phyloP scores from a whole-genome alignment of 2,329 filamentous ascomycete species.

The Sphaerulina populicola region DNA sequence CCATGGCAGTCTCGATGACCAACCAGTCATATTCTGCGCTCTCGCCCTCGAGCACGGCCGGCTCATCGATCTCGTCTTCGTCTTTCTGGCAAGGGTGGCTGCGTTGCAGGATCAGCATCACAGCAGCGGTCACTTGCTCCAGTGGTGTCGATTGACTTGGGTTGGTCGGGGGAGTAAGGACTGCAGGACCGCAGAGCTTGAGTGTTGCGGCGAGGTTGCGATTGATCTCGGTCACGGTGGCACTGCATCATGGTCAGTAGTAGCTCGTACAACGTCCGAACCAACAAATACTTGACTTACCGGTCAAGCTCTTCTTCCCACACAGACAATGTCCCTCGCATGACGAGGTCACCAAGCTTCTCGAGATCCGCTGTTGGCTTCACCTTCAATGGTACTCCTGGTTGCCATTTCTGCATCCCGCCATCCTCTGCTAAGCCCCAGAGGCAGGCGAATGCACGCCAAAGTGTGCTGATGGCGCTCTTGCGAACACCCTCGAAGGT shows the following conservation, averaged over 20 bases:
- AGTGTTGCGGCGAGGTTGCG: slow-evolving; percentile 83
- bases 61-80: slow-evolving; percentile 70
- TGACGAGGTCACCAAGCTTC: slow-evolving; percentile 78
- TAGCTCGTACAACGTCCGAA: slow-evolving; percentile 70
- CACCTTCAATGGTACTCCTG: slow-evolving; percentile 74
- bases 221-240: slow-evolving; percentile 90
- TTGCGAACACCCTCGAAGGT: slow-evolving; percentile 89
- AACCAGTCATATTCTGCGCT: slow-evolving; percentile 97
- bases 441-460: slow-evolving; percentile 85
- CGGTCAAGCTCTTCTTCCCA: slow-evolving; percentile 89
- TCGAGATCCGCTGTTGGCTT: slow-evolving; percentile 69
- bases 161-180: slow-evolving; percentile 60
- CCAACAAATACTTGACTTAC: slow-evolving; percentile 52
- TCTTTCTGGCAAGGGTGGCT: slow-evolving; percentile 90
- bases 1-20: slow-evolving; percentile 85
- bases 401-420: slow-evolving; percentile 72
- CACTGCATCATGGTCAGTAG: slow-evolving; percentile 48
- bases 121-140: slow-evolving; percentile 60
- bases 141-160: slow-evolving; percentile 39
- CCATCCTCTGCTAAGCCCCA: slow-evolving; percentile 79
- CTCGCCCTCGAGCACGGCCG: slow-evolving; percentile 58
- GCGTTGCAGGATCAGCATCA: slow-evolving; percentile 75
- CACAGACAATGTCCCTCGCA: slow-evolving; percentile 71
- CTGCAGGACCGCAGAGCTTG: slow-evolving; percentile 79
- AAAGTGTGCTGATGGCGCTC: slow-evolving; percentile 81